A percentile compares a stretch with the other conserved stretches of the same genome.
Conservation (phyloP, 2,329 filamentous ascomycete genomes). For the Aspergillus arachidicola region DNA sequence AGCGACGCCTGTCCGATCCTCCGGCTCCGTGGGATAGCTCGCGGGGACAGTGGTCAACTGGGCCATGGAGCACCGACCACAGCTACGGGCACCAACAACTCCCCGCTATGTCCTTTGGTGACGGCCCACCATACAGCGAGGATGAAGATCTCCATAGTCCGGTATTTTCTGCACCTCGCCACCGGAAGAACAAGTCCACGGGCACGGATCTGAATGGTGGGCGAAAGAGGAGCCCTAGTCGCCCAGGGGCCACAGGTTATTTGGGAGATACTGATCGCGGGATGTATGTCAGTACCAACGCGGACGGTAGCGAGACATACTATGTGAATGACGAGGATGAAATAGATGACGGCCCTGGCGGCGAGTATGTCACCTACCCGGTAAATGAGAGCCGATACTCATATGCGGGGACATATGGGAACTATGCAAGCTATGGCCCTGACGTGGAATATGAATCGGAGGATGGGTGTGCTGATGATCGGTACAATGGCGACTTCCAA, state of each 20-base stretch:
- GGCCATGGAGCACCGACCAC: constrained; percentile 50
- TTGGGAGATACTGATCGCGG: constrained; percentile 62
- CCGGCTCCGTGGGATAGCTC: constrained; percentile 73
- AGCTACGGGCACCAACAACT: constrained; percentile 69
- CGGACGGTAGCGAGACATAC: constrained; percentile 73
- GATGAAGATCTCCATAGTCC: constrained; percentile 94
- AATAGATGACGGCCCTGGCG: constrained; percentile 67
- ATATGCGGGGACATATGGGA: constrained; percentile 46
- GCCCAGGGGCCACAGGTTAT: constrained; percentile 38
- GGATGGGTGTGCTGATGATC: constrained; percentile 60
- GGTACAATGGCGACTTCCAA: constrained; percentile 89
- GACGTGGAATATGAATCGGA: constrained; percentile 43
- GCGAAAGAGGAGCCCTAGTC: constrained; percentile 52
- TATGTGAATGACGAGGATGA: constrained; percentile 70
- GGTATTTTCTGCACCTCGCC: constrained; percentile 77
- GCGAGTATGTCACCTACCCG: constrained; percentile 80
- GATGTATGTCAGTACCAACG: constrained; percentile 67
- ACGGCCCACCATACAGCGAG: constrained; percentile 91
- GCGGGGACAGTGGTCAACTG: constrained; percentile 58
- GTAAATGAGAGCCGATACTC: constrained; percentile 64
- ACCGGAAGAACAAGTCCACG: constrained; percentile 81
- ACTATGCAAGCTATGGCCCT: constrained; percentile 38
- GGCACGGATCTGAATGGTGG: constrained; percentile 41
- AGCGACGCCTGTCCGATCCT: constrained; percentile 77
- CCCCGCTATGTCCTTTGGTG: constrained; percentile 79